Base-by-base conservation (phyloP, 441 rosid species). In the Hura crepitans region DNA sequence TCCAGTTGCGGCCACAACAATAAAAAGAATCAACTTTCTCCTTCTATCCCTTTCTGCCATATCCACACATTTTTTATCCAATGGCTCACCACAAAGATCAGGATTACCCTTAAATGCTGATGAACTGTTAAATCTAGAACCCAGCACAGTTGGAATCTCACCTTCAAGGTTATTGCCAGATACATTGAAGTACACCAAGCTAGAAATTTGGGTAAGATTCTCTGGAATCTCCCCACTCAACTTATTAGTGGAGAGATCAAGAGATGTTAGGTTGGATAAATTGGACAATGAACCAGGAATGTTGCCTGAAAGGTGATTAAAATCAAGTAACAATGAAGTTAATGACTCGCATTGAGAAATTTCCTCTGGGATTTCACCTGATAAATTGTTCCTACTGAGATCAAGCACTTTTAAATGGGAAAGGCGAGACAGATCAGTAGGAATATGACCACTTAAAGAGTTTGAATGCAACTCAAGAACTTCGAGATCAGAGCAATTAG, bases 401-500 rank as follows among this genome's bases (percentile, higher is more conserved):
- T 95, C 85, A 56, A 95, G 88, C 73, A 81, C 83, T 57, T 77
- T 81, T 79, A 95, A 65, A 49, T 55, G 82, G 2, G 85, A 73
- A 68, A 92, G 78, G 51, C 73, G 87, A 31, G 93, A 89, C 62
- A 92, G 75, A 78, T 89, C 97, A 70, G 72, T 81, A 13, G 98
- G 97, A 77, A 95, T 83, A 47, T 62, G 81, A 72, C 96, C 97
- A 20, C 72, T 80, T 22, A 95, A 59, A 65, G 74, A 68, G 78
- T 95, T 89, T 0, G 87, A 88, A 39, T 82, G 81, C 59, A 95
- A 80, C 75, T 95, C 90, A 5, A 95, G 92, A 79, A 78, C 79
- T 82, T 89, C 89, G 68, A 95, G 95, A 76, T 76, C 86, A 55
- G 98, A 84, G 77, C 97, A 95, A 74, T 95, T 92, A 31, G 95